phyloP scores from a whole-genome alignment of 768 basidiomycete species.

The Xerocomus brunneocitrinus region DNA sequence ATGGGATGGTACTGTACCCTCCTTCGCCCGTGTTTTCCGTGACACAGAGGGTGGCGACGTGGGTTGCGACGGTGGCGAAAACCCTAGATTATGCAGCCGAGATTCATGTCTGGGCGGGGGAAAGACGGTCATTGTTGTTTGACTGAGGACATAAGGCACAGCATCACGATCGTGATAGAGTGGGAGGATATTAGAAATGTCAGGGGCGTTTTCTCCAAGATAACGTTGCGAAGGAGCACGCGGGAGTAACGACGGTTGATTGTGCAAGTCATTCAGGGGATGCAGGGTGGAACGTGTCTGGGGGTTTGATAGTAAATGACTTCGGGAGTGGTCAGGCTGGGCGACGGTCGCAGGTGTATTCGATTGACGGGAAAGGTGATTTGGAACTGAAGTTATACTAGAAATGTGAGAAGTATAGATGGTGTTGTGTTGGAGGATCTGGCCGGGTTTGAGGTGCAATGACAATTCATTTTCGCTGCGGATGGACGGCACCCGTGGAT shows the following conservation, averaged over 20 bases:
- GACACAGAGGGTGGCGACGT: conserved; percentile 2
- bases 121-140: conserved; percentile 11
- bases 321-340: conserved; percentile 9
- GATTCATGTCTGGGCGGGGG: conserved; percentile 24
- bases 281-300: background rate
- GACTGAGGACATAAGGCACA: conserved; percentile 14
- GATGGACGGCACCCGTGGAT: background rate
- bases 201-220: conserved; percentile 7
- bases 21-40: conserved; percentile 3
- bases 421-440: conserved; percentile 44
- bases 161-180: conserved; percentile 6
- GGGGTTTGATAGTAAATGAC: conserved; percentile 10
- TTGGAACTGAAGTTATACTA: background rate
- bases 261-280: background rate
- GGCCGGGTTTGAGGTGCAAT: conserved; percentile 51
- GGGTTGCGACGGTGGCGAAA: conserved; percentile 9
- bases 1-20: background rate
- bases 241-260: conserved; percentile 2
- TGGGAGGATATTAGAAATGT: conserved; percentile 5
- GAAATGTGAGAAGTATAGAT: conserved; percentile 10
- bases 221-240: conserved; percentile 15
- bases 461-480: conserved; percentile 33
- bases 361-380: conserved; percentile 5
- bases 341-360: background rate
- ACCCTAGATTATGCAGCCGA: conserved; percentile 1